Evolutionary conservation across 2,329 filamentous ascomycete genomes (phyloP).

Genomic region (Colletotrichum horii): DNA sequence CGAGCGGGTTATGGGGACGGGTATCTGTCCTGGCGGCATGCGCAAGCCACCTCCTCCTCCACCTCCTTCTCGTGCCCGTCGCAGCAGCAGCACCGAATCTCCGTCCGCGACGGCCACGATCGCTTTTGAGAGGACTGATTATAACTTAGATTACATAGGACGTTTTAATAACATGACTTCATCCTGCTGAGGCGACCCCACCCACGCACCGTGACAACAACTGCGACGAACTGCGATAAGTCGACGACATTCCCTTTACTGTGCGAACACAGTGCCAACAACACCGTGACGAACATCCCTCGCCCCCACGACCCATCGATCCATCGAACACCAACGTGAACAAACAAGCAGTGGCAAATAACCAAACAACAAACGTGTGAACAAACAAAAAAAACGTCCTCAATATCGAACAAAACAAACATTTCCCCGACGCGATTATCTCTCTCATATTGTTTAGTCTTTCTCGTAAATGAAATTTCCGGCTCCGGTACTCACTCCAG

Average conservation of each 20-base stretch:
- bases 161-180: constrained; percentile 20
- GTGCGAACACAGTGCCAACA: not conserved
- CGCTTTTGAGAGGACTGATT: constrained; percentile 16
- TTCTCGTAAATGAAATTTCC: not conserved
- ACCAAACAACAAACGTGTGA: not conserved
- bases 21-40: constrained; percentile 16
- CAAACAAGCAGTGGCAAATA: not conserved
- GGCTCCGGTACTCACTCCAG: not conserved
- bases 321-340: not conserved
- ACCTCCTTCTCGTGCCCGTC: constrained; percentile 5
- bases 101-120: not conserved
- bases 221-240: not conserved
- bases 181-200: constrained; percentile 1
- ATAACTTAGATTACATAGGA: constrained; percentile 16
- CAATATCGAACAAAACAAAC: not conserved
- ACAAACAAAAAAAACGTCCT: not conserved
- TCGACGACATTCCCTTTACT: not conserved
- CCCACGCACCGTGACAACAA: not conserved
- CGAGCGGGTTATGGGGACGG: constrained; percentile 14
- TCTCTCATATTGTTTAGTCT: not conserved
- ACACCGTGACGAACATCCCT: not conserved
- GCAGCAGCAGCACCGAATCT: not conserved
- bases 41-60: constrained; percentile 15
- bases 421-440: not conserved
- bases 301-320: not conserved